Base-by-base conservation (phyloP, 768 basidiomycete species). In the Auriscalpium vulgare region DNA sequence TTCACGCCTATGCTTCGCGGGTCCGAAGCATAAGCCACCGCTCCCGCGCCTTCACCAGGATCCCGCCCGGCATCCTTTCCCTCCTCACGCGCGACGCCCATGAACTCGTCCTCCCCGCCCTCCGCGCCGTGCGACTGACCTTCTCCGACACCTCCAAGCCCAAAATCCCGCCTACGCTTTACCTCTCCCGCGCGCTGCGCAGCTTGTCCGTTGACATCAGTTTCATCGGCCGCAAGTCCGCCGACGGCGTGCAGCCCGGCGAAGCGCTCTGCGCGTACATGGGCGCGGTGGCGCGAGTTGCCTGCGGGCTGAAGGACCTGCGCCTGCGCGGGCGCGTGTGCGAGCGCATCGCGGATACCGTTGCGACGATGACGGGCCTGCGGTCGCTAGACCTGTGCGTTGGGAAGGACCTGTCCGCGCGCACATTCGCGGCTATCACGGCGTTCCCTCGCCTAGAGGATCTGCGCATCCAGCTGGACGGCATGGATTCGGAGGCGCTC, bases 321-420 rank as follows among this genome's bases (percentile, higher is more conserved):
- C 49, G 44, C 44, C n/a, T 62, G 14, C 59, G 59, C 23, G 61
- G 61, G 9, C 61, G 56, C 34, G 56, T 61, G n/a, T 54, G 56
- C 9, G 53, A 53, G 51, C 61, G 48, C 37, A 50, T 60, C 17
- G 14, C 53, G 37, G 46, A 51, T 50, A 53, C 61, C 1, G 47
- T 62, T 21, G 48, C 61, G 1, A 47, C 29, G 43, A 57, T 62
- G 59, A 47, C 38, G 55, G 49, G 49, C 23, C 56, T 62, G 43
- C 59, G 51, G 29, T 61, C 56, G 16, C 56, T 62, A 8, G 57
- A 37, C 17, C 37, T 62, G 23, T 62, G 59, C 44, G 55, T 59
- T 37, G 54, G 56, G 10, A 55, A 55, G 13, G 53, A 57, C 23
- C 37, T 62, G n/a, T 54, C 56, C 53, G 53, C 61, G 51, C 61